Evolutionary conservation across 441 rosid genomes (phyloP).

Genomic region (Pelargonium cotyledonis): DNA sequence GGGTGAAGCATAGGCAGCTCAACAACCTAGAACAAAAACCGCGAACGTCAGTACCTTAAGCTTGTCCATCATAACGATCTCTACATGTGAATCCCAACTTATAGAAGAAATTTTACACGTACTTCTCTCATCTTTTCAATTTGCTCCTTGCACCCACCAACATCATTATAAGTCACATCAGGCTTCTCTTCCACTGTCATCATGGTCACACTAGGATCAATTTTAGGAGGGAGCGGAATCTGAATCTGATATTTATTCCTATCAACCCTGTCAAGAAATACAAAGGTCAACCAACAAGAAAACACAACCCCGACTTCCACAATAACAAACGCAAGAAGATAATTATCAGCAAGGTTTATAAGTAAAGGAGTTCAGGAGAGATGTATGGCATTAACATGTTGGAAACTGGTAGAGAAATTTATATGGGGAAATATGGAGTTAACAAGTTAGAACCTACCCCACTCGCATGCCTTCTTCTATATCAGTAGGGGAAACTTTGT

Average conservation of each 20-base stretch:
- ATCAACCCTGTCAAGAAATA: conserved; percentile 52
- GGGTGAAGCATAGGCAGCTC: conserved; percentile 99
- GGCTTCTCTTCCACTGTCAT: conserved; percentile 99
- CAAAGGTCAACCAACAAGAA: too few species aligned
- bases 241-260: conserved; percentile 94
- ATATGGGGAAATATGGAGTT: too few species aligned
- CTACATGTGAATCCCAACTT: too few species aligned
- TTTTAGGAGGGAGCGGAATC: conserved; percentile 94
- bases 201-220: conserved; percentile 98
- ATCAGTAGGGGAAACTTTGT: conserved; percentile 94
- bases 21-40: conserved; percentile 45
- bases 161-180: conserved; percentile 95
- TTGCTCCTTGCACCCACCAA: conserved; percentile 83
- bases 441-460: conserved; percentile 43
- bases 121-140: conserved; percentile 5
- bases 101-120: neutral
- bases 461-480: conserved; percentile 99
- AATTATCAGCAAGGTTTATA: too few species aligned
- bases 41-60: too few species aligned
- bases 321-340: too few species aligned
- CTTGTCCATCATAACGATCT: too few species aligned
- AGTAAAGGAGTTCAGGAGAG: too few species aligned
- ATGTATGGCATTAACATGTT: too few species aligned
- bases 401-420: too few species aligned
- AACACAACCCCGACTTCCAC: too few species aligned